Evolutionary conservation across 1,284 basidiomycete species (phyloP), one percentile per base, ranked within the genome.

Genomic region (Moesziomyces sp.): DNA sequence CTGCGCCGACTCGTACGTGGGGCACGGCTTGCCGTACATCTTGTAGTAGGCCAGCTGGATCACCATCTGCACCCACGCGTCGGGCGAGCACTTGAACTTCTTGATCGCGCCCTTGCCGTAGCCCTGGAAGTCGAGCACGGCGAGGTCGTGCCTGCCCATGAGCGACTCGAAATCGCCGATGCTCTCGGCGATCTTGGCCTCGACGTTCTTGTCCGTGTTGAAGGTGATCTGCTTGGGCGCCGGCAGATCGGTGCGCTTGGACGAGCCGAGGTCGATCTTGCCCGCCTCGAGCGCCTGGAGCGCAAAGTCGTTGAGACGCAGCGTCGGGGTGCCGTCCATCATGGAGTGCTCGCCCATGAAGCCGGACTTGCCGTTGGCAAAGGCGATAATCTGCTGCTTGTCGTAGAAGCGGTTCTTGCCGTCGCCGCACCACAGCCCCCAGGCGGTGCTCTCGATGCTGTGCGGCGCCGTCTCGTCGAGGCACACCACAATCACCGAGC

Each of bases 291-390:
- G 86, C 0, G 91, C 89, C 16, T 90, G 92, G 46, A 98, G 86
- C 57, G 94, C 87, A 85, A 95, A 99, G 85, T 99, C 96, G 87
- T 97, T 98, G 87, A 98, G 86, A 58, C 96, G 91, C 35, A 97
- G 87, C 0, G 96, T 98, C 0, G 96, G 93, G 0, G 94, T 98
- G 47, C 96, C 96, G 82, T 97, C 96, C 92, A 95, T 93, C 84
- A 92, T 93, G 14, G 92, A 93, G 85, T 96, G 93, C 85, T 96
- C 94, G 56, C 94, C 94, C 88, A 94, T 91, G 76, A 97, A 99
- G 1, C 93, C 96, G 28, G 93, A 93, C 65, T 94, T 92, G 57
- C 94, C 97, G 92, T 97, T 40, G 97, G 92, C 66, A 18, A 74
- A 74, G 16, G 81, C 72, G 51, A 83, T 77, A 67, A 85, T 93